Conservation (phyloP, 31 red algal species). For the Endocladia muricata region DNA sequence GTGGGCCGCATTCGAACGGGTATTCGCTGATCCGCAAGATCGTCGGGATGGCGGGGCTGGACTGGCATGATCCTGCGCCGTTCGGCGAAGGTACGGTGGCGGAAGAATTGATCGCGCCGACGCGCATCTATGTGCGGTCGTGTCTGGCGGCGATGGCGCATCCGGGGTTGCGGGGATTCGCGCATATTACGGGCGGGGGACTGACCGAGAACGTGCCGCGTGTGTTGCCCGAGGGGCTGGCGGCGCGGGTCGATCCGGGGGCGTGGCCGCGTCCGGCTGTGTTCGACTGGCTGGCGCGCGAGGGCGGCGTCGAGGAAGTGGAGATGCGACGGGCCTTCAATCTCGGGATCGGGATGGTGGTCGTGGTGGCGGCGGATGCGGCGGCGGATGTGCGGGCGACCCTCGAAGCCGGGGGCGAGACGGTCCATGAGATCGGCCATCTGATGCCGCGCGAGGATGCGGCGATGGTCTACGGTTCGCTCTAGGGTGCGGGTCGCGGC, state of each 20-base stretch:
- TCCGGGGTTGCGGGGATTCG: slow-evolving; percentile 71
- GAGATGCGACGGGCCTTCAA: slow-evolving; percentile 97
- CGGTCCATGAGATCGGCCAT: too few relatives aligned
- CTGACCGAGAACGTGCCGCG: slow-evolving; percentile 80
- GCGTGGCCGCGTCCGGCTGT: slow-evolving; percentile 68
- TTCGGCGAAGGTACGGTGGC: slow-evolving; percentile 68
- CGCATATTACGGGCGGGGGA: slow-evolving; percentile 92
- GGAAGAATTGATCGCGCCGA: slow-evolving; percentile 84
- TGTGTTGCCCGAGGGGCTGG: slow-evolving; percentile 38
- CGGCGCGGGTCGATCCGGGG: slow-evolving; percentile 53
- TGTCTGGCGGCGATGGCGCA: slow-evolving; percentile 48
- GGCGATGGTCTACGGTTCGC: too few relatives aligned
- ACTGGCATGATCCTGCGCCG: slow-evolving; percentile 48
- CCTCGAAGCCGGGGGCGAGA: too few relatives aligned
- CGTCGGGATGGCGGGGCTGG: slow-evolving; percentile 27
- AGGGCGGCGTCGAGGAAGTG: slow-evolving; percentile 48
- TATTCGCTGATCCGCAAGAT: slow-evolving; percentile 81
- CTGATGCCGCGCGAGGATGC: too few relatives aligned
- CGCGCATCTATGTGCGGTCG: slow-evolving; percentile 77
- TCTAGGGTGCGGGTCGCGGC: too few relatives aligned
- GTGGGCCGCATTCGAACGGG: slow-evolving; percentile 93
- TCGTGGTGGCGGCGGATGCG: slow-evolving; percentile 59
- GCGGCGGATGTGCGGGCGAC: slow-evolving; percentile 32
- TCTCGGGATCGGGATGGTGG: slow-evolving; percentile 95
- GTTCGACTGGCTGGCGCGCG: slow-evolving; percentile 75